These are phyloP conservation scores for Thraustotheca clavata DNA, from an alignment of 352 stramenopile genomes.

Conservation along the genomic window DNA sequence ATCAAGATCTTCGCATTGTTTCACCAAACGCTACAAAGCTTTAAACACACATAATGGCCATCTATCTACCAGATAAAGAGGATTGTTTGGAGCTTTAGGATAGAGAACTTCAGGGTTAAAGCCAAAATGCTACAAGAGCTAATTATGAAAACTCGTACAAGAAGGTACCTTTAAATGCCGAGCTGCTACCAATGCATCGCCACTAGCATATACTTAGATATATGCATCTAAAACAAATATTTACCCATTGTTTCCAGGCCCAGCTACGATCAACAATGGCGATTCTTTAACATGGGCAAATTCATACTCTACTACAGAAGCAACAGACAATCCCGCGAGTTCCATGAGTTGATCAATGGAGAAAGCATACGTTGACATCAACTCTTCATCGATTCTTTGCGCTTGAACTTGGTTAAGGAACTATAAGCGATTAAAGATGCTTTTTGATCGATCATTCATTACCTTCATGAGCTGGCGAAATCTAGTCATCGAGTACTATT, in stretches of 20 bases:
- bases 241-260: constrained; percentile 97
- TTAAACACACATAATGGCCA: not conserved
- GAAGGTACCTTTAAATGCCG: constrained; percentile 87
- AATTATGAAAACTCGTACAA: not conserved
- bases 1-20: constrained; percentile 62
- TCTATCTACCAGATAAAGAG: constrained; percentile 55
- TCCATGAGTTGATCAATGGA: constrained; percentile 99
- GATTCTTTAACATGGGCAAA: constrained; percentile 25
- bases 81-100: constrained; percentile 83
- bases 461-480: no score
- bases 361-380: constrained; percentile 89
- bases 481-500: no score
- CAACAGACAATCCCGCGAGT: constrained; percentile 94
- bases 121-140: constrained; percentile 87
- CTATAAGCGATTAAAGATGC: no score
- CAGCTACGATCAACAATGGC: constrained; percentile 88
- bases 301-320: constrained; percentile 79
- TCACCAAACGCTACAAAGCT: constrained; percentile 44
- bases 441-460: no score
- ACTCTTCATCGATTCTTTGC: constrained; percentile 80
- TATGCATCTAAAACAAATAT: not conserved
- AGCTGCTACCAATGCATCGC: constrained; percentile 97
- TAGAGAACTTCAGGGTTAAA: constrained; percentile 92
- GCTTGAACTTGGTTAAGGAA: constrained; percentile 63
- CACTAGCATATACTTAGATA: constrained; percentile 35